These are phyloP conservation scores for Sphagnurus paluster DNA, from an alignment of 1,284 basidiomycete species.

Conservation along the genomic window DNA sequence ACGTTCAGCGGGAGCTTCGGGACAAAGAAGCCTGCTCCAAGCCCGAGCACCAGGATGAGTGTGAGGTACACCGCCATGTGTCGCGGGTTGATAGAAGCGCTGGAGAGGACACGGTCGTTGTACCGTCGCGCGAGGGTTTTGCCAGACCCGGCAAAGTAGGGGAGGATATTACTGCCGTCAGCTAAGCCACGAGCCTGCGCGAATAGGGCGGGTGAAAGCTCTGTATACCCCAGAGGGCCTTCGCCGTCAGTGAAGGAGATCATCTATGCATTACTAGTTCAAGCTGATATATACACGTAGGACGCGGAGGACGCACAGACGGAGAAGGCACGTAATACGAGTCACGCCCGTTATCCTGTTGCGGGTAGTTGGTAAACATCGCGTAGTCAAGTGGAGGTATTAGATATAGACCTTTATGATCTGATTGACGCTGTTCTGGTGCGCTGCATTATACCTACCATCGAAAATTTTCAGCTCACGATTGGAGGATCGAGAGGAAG, in stretches of 20 bases:
- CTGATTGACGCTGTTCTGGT: constrained; percentile 41
- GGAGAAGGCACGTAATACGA: constrained; percentile 39
- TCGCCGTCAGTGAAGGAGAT: constrained; percentile 36
- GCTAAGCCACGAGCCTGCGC: constrained; percentile 33
- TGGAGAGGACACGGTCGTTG: constrained; percentile 28
- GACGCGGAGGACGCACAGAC: too few relatives aligned
- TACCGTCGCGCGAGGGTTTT: constrained; percentile 33
- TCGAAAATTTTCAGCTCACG: too few relatives aligned
- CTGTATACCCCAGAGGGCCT: constrained; percentile 38
- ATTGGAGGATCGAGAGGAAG: too few relatives aligned
- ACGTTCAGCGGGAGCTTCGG: constrained; percentile 34
- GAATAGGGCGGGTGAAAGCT: constrained; percentile 32
- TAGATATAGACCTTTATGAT: constrained; percentile 32
- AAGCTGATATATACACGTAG: too few relatives aligned
- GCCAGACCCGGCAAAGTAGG: constrained; percentile 40
- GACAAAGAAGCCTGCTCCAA: constrained; percentile 34
- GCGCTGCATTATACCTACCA: constrained; percentile 26
- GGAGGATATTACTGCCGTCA: constrained; percentile 39
- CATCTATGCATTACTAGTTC: constrained; percentile 21
- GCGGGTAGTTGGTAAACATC: neutral
- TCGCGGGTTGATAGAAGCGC: constrained; percentile 23
- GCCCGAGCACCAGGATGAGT: constrained; percentile 28
- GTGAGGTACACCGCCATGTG: constrained; percentile 25
- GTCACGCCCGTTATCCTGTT: constrained; percentile 40
- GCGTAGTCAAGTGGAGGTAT: neutral